Conservation (phyloP, 345 rosid species). For the Gossypium thurberi region DNA sequence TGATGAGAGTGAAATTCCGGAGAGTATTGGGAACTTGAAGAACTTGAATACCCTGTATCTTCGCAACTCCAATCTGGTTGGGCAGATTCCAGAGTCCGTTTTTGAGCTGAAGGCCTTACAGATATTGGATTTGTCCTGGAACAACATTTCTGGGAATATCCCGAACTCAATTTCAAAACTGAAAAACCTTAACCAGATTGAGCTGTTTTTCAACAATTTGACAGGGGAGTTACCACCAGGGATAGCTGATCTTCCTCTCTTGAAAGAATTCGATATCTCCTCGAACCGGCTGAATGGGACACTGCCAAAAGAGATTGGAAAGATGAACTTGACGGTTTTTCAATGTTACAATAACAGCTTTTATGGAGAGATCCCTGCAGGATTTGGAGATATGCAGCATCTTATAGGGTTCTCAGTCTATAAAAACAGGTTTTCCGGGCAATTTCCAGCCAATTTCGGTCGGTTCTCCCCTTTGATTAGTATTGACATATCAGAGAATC, state of each 20-base stretch:
- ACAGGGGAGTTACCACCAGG: slow-evolving; percentile 58
- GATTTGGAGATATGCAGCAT: slow-evolving; percentile 54
- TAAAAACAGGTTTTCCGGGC: slow-evolving; percentile 64
- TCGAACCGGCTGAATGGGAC: slow-evolving; percentile 39
- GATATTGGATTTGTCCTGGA: slow-evolving; percentile 49
- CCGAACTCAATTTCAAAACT: slow-evolving; percentile 51
- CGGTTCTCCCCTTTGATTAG: slow-evolving; percentile 46
- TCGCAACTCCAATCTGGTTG: slow-evolving; percentile 33
- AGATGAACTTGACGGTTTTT: slow-evolving; percentile 46
- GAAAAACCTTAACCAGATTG: slow-evolving; percentile 50
- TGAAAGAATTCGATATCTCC: slow-evolving; percentile 66
- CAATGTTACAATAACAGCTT: slow-evolving; percentile 47
- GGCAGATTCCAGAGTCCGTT: slow-evolving; percentile 58
- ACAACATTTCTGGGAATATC: slow-evolving; percentile 48
- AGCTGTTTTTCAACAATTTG: slow-evolving; percentile 45
- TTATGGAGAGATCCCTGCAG: slow-evolving; percentile 64
- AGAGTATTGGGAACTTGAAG: slow-evolving; percentile 53
- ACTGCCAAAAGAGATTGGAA: slow-evolving; percentile 51
- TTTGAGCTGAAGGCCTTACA: slow-evolving; percentile 35
- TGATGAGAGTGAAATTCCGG: slow-evolving; percentile 48
- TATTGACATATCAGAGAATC: slow-evolving; percentile 77
- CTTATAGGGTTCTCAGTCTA: slow-evolving; percentile 58
- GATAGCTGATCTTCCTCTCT: slow-evolving; percentile 42
- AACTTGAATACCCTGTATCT: slow-evolving; percentile 52
- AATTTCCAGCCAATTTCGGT: slow-evolving; percentile 57